Base-by-base conservation (phyloP, 495 filamentous ascomycete species). In the Neurospora sp. region DNA sequence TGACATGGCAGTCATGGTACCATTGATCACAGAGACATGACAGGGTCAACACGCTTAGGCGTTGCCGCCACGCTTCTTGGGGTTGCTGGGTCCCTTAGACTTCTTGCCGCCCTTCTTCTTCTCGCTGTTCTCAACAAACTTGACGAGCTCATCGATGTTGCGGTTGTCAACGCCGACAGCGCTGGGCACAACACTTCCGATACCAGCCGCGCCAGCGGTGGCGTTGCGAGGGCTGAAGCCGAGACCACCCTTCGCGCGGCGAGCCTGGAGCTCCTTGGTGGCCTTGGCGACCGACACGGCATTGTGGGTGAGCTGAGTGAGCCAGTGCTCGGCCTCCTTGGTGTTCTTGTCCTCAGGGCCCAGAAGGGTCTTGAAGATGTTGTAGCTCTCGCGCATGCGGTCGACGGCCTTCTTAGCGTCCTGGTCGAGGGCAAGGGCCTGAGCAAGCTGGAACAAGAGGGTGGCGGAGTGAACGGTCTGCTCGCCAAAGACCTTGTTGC, bases 241-340 rank as follows among this genome's bases (percentile, higher is more conserved):
- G 71, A 86, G 83, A 27, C 84, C 83, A 16, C 79, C 80, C 53
- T 92, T 89, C 39, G 91, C 83, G 40, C 90, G 87, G 70, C 91
- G 89, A 48, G 90, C 89, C 81, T 94, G 89, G 65, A 91, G 85
- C 72, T 95, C 92, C 83, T 97, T 97, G 68, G 92, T 91, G 75
- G 97, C 93, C 84, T 94, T 97, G 10, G 93, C 94, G 69, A 97
- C 92, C 38, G 89, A 91, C 59, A 99, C 96, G 48, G 96, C 96
- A 75, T 95, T 97, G 79, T 93, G 91, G 0, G 94, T 97, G 59
- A 99, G 88, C 83, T 97, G 94, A 79, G 95, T 93, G n/a, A 98
- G 88, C 96, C 96, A 98, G 72, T 87, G 92, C 84, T 94, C 91
- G 22, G 92, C 92, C 81, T 97, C 94, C 84, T 96, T 96, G 73